These are phyloP conservation scores for Sarocladium oryzae DNA, from an alignment of 2,329 filamentous ascomycete species.

Conservation along the genomic window DNA sequence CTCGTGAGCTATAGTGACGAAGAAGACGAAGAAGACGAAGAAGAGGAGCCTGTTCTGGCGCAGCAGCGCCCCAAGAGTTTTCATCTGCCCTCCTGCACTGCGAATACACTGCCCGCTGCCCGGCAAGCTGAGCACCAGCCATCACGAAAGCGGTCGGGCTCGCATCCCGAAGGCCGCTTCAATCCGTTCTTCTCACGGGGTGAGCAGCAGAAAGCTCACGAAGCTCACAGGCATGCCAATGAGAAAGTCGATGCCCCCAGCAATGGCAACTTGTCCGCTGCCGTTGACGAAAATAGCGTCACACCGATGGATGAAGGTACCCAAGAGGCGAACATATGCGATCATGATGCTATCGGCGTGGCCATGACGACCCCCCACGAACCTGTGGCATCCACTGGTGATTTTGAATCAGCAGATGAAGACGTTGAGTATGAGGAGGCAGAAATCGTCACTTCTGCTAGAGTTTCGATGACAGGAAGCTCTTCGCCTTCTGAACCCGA, in stretches of 20 bases:
- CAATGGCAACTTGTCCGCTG: not conserved
- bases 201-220: slow-evolving; percentile 1
- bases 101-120: slow-evolving; percentile 27
- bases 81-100: slow-evolving; percentile 23
- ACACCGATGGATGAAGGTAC: not conserved
- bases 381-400: not conserved
- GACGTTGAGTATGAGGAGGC: slow-evolving; percentile 49
- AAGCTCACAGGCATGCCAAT: not conserved
- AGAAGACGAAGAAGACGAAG: slow-evolving; percentile 38
- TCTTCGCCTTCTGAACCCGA: slow-evolving; percentile 43
- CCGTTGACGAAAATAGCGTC: not conserved
- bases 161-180: not conserved
- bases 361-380: not conserved
- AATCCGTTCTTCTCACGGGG: not conserved
- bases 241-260: not conserved
- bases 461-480: slow-evolving; percentile 44
- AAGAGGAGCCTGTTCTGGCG: slow-evolving; percentile 26
- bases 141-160: not conserved
- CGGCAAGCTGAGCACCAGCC: slow-evolving; percentile 13
- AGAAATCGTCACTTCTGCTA: slow-evolving; percentile 49
- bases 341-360: not conserved
- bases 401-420: slow-evolving; percentile 27
- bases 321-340: not conserved
- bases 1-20: slow-evolving; percentile 57
- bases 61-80: slow-evolving; percentile 41